Evolutionary conservation across 148 eudicot genomes (phyloP), one percentile per base, ranked within the genome.

Genomic region (Mesembryanthemum crystallinum): DNA sequence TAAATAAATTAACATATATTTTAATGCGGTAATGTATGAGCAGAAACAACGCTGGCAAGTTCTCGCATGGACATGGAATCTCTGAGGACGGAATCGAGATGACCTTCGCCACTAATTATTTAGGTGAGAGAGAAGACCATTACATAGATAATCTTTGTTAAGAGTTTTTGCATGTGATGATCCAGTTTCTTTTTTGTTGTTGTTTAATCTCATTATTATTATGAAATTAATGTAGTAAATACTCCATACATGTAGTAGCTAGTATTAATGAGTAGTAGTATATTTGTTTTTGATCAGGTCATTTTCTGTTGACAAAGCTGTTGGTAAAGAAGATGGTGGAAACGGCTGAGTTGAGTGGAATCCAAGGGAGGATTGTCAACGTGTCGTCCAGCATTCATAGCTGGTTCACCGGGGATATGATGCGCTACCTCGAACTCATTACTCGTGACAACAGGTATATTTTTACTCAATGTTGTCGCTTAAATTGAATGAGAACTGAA

Each of bases 11-110:
- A 21, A n/a, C n/a, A n/a, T n/a, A n/a, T n/a, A n/a, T n/a, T n/a
- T 67, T 28, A 21, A 42, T 39, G 23, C n/a, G 33, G 24, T 28
- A 18, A 15, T 27, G n/a, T 47, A n/a, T 52, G 21, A 33, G 39
- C 84, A 94, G 98, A 90, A 94, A 94, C 74, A 95, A 95, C 74
- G 99, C 99, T 20, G 99, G 97, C 8, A 92, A 83, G 77, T 95
- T 95, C 82, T 87, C 97, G 42, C 83, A 86, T 80, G 85, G 75
- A 18, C 91, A 90, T 73, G 96, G 82, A 52, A 81, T 95, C 62
- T 83, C 99, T 3, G 91, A 90, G 64, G 97, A 95, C 28, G 97
- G 94, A 28, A 43, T 92, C 51, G 99, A 95, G 85, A 88, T 95
- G 96, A 89, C 96, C 20, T 95, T 95, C 59, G 99, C 99, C 4